These are phyloP conservation scores for Porpolomopsis calyptriformis DNA, from an alignment of 768 basidiomycete genomes.

Conservation along the genomic window DNA sequence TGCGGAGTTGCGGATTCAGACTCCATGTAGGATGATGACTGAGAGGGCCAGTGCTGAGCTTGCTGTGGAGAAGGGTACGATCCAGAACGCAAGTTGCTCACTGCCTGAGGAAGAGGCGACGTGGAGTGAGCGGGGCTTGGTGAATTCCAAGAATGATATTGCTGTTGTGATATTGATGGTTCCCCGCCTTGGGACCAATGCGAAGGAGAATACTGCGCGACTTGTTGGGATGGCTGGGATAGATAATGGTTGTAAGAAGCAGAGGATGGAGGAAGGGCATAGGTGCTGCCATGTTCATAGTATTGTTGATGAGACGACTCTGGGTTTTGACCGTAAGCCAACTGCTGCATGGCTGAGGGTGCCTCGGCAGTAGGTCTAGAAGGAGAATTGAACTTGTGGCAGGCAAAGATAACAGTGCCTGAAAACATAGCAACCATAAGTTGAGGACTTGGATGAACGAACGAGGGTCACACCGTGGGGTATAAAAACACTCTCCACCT, in stretches of 20 bases:
- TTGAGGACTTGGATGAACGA: not conserved
- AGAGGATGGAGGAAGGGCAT: slow-evolving; percentile 28
- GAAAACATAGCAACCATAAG: slow-evolving; percentile 18
- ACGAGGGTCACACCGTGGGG: slow-evolving; percentile 58
- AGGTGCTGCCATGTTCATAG: slow-evolving; percentile 30
- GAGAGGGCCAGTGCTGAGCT: slow-evolving; percentile 33
- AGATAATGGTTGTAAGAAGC: slow-evolving; percentile 26
- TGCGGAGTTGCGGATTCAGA: slow-evolving; percentile 7
- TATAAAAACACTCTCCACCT: slow-evolving; percentile 82
- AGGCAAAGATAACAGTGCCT: slow-evolving; percentile 66
- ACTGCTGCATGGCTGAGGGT: slow-evolving; percentile 34
- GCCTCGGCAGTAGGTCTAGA: slow-evolving; percentile 31
- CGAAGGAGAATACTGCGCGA: slow-evolving; percentile 29
- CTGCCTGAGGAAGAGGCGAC: slow-evolving; percentile 20
- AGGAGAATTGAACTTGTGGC: slow-evolving; percentile 50
- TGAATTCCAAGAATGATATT: slow-evolving; percentile 21
- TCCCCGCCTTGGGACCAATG: slow-evolving; percentile 32
- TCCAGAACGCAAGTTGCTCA: slow-evolving; percentile 22
- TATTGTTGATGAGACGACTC: slow-evolving; percentile 28
- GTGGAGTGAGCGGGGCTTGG: slow-evolving; percentile 23
- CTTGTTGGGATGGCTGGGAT: slow-evolving; percentile 21
- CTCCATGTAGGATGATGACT: slow-evolving; percentile 22
- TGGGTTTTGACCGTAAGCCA: slow-evolving; percentile 30
- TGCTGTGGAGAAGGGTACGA: slow-evolving; percentile 25
- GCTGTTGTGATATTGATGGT: slow-evolving; percentile 9